A percentile compares a stretch with the other conserved stretches of the same genome.
phyloP scores from a whole-genome alignment of 192 early-diverging fungal genomes.

The Linnemannia elongata region DNA sequence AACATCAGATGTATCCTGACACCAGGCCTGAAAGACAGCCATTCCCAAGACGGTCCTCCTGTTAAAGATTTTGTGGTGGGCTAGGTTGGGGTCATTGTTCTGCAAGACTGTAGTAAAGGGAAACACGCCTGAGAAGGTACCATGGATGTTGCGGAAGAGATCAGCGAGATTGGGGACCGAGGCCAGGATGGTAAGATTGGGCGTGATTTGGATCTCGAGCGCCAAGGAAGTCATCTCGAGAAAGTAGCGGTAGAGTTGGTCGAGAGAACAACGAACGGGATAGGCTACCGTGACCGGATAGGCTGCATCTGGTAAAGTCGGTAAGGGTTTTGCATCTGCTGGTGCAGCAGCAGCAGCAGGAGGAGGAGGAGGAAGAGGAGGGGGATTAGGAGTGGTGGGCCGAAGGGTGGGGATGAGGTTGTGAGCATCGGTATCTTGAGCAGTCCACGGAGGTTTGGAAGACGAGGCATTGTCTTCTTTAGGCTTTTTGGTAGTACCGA shows the following conservation, averaged over 20 bases:
- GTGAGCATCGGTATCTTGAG: not conserved
- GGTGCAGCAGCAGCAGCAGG: not conserved
- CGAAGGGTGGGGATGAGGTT: not conserved
- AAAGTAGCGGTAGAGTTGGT: slow-evolving; percentile 40
- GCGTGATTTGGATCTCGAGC: slow-evolving; percentile 42
- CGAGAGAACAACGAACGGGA: slow-evolving; percentile 44
- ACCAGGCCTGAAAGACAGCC: slow-evolving; percentile 49
- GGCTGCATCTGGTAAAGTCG: slow-evolving; percentile 40
- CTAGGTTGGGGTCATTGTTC: slow-evolving; percentile 18
- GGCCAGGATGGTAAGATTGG: slow-evolving; percentile 24
- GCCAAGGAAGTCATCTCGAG: slow-evolving; percentile 38
- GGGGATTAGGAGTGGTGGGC: not conserved
- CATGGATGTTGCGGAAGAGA: slow-evolving; percentile 40
- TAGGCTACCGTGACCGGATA: slow-evolving; percentile 47
- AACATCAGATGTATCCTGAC: slow-evolving; percentile 46
- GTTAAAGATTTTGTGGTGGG: slow-evolving; percentile 10
- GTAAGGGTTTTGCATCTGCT: slow-evolving; percentile 28
- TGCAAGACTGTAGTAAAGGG: slow-evolving; percentile 24
- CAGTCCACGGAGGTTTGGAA: not conserved
- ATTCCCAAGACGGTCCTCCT: slow-evolving; percentile 27
- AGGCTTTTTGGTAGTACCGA: slow-evolving; percentile 6
- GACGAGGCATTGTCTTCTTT: not conserved
- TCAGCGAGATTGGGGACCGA: slow-evolving; percentile 35
- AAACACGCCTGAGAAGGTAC: slow-evolving; percentile 51
- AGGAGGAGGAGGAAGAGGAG: not conserved